Evolutionary conservation across 305 asterid genomes (phyloP).

Genomic region (Fraxinus baroniana): DNA sequence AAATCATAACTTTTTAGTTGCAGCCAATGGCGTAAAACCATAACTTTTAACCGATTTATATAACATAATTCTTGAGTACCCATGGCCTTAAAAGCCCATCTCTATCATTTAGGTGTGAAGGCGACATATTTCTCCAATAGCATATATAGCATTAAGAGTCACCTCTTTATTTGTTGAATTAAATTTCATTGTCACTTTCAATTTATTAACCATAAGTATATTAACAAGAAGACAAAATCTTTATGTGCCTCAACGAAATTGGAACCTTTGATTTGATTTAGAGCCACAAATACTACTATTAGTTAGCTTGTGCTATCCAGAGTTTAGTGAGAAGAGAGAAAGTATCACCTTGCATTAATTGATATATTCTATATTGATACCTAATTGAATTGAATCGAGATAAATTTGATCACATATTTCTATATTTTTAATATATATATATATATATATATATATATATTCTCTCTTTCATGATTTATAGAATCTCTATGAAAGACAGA

Average conservation of each 20-base stretch:
- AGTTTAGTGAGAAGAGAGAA: not conserved
- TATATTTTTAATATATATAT: no score
- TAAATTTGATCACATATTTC: not conserved
- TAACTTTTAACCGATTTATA: not conserved
- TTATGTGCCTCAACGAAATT: slow-evolving; percentile 30
- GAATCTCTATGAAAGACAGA: not conserved
- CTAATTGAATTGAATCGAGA: not conserved
- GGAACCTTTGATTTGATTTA: slow-evolving; percentile 11
- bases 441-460: no score
- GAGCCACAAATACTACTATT: slow-evolving; percentile 32
- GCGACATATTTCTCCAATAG: not conserved
- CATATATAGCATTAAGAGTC: not conserved
- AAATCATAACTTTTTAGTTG: not conserved
- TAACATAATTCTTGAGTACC: not conserved
- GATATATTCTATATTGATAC: not conserved
- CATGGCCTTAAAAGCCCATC: not conserved
- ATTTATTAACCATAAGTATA: slow-evolving; percentile 6
- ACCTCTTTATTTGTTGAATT: not conserved
- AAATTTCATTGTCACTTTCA: not conserved
- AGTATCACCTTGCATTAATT: not conserved
- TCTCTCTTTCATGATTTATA: not conserved
- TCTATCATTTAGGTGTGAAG: not conserved
- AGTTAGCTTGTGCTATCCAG: slow-evolving; percentile 18
- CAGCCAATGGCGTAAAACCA: not conserved
- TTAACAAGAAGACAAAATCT: slow-evolving; percentile 22